Percentiles rank a stretch among this genome's conserved stretches.
phyloP scores from a whole-genome alignment of 345 rosid genomes.

The Litchi chinensis region DNA sequence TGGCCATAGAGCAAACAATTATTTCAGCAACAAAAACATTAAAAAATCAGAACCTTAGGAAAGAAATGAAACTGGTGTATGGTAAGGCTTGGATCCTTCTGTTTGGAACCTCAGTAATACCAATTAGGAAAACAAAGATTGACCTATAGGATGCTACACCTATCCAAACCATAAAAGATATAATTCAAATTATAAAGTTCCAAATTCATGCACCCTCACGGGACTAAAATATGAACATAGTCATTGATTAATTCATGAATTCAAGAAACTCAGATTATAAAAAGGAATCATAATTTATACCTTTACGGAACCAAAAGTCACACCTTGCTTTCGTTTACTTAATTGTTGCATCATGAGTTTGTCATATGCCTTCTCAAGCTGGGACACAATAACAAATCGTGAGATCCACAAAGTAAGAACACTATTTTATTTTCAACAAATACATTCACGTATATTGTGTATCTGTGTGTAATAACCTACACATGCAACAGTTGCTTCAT shows the following conservation, averaged over 20 bases:
- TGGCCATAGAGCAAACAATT: not conserved
- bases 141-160: not conserved
- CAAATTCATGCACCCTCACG: not conserved
- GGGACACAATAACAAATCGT: conserved; percentile 24
- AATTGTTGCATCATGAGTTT: conserved; percentile 92
- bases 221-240: not conserved
- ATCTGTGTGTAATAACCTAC: conserved; percentile 45
- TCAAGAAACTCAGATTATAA: conserved; percentile 3
- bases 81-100: not conserved
- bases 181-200: not conserved
- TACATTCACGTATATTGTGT: not conserved
- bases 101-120: not conserved
- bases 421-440: conserved; percentile 6
- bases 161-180: not conserved
- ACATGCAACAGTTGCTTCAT: conserved; percentile 74
- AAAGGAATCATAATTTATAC: conserved; percentile 31
- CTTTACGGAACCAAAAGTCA: conserved; percentile 84
- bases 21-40: not conserved
- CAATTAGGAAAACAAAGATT: not conserved
- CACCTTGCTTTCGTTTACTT: conserved; percentile 76
- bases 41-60: not conserved
- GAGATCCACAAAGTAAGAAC: conserved; percentile 14
- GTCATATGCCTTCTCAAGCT: conserved; percentile 99
- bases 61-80: not conserved
- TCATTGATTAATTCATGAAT: not conserved